Base-by-base conservation (phyloP, 2,329 filamentous ascomycete species). In the Apiospora koreana region DNA sequence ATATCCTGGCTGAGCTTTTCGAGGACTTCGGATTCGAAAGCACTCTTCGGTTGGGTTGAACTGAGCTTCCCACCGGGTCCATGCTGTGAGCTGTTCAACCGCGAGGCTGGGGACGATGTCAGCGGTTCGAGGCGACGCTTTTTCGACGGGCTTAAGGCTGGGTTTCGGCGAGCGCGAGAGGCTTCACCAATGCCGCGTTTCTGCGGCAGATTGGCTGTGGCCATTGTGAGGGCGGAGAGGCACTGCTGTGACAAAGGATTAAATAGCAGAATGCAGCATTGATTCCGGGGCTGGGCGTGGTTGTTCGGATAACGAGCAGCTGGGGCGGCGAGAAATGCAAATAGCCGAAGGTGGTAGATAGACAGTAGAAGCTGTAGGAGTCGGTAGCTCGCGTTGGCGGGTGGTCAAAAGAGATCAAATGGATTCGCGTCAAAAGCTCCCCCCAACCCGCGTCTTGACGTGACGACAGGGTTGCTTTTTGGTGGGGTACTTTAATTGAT, bases 1-100 rank as follows among this genome's bases (percentile, higher is more conserved):
- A 98, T 95, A 79, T 98, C 94, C 81, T 98, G 95, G 72, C 94
- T 96, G 81, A 99, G 89, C 85, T 97, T 97, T 86, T 98, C 95
- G 72, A 99, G 87, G 2, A 97, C 94, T 79, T 98, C 94, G 71
- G 93, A 92, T 82, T 98, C 96, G 80, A 99, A 99, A 69, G 92
- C 89, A 80, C 94, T 97, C 84, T 97, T 98, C 21, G 89, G 89
- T 81, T 95, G 94, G 75, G 88, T 95, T 1, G 93, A 95, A 73
- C 88, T 86, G 71, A 90, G 79, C 77, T 90, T 91, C 73, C 87
- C 88, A 74, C 88, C 88, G 14, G 83, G 85, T n/a, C 83, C 86
- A 78, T 87, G 88, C 74, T 92, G 88, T 3, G 91, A 91, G 69
- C 89, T 87, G 69, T 87, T 88, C 75, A 93, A 86, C 70, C 87